Evolutionary conservation across 148 eudicot genomes (phyloP).

Genomic region (Camellia granthamiana): DNA sequence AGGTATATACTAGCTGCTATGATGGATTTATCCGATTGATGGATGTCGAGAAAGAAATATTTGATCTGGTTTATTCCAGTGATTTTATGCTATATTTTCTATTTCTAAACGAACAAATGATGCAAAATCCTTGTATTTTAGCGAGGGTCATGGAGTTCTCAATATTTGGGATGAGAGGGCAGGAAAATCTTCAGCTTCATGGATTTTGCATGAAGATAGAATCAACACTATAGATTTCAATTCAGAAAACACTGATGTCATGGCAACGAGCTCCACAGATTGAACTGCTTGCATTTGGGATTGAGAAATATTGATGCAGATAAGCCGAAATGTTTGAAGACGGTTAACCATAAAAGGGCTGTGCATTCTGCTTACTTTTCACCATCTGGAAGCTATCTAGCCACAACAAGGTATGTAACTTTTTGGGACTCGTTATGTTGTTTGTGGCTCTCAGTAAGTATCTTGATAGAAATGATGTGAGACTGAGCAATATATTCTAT

Average conservation of each 20-base stretch:
- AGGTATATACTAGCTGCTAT: no score
- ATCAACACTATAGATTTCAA: slow-evolving; percentile 37
- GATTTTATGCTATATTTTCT: slow-evolving; percentile 46
- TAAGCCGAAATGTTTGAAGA: slow-evolving; percentile 30
- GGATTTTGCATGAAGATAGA: slow-evolving; percentile 18
- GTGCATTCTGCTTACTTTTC: no score
- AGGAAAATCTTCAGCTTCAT: no score
- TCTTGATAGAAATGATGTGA: no score
- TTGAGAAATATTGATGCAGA: slow-evolving; percentile 52
- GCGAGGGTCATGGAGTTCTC: no score
- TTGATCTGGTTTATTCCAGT: slow-evolving; percentile 50
- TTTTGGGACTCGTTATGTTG: no score
- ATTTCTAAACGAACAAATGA: slow-evolving; percentile 41
- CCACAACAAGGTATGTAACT: no score
- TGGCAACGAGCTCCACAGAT: slow-evolving; percentile 87
- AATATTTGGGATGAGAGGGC: no score
- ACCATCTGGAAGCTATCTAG: no score
- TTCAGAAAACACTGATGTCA: slow-evolving; percentile 47
- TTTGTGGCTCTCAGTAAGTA: no score
- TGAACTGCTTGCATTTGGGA: slow-evolving; percentile 81
- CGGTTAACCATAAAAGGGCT: slow-evolving; percentile 30
- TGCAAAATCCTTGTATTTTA: no score
- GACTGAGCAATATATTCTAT: no score
- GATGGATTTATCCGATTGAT: slow-evolving; percentile 31
- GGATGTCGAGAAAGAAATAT: slow-evolving; percentile 67